A percentile compares a stretch with the other conserved stretches of the same genome.
phyloP scores from a whole-genome alignment of 352 stramenopile species.

The Globisporangium abappressorium region DNA sequence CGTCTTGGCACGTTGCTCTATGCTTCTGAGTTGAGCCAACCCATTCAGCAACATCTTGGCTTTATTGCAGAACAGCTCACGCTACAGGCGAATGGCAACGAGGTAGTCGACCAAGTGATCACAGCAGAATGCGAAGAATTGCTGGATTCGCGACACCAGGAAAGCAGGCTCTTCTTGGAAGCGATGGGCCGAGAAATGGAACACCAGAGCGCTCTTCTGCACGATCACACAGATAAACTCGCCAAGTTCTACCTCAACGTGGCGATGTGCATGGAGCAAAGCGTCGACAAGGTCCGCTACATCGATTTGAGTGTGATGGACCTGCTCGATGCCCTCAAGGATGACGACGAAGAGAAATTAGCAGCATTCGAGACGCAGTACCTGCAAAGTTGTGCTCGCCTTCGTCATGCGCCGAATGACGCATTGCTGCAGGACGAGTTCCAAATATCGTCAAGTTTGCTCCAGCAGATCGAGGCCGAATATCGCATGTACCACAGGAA shows the following conservation, averaged over 20 bases:
- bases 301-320: slow-evolving; percentile 71
- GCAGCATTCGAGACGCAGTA: slow-evolving; percentile 51
- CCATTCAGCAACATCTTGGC: slow-evolving; percentile 50
- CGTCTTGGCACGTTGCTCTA: slow-evolving; percentile 73
- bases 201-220: slow-evolving; percentile 48
- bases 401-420: slow-evolving; percentile 77
- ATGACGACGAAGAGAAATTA: slow-evolving; percentile 56
- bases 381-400: slow-evolving; percentile 33
- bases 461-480: slow-evolving; percentile 66
- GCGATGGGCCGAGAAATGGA: slow-evolving; percentile 51
- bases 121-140: slow-evolving; percentile 46
- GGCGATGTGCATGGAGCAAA: slow-evolving; percentile 53
- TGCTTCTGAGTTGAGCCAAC: slow-evolving; percentile 54
- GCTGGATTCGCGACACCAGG: slow-evolving; percentile 38
- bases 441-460: slow-evolving; percentile 36
- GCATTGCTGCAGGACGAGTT: slow-evolving; percentile 60
- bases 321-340: slow-evolving; percentile 71
- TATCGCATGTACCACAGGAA: slow-evolving; percentile 75
- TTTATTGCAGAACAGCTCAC: slow-evolving; percentile 51
- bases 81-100: slow-evolving; percentile 64
- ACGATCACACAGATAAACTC: slow-evolving; percentile 56
- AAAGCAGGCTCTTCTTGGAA: slow-evolving; percentile 58
- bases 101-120: slow-evolving; percentile 64
- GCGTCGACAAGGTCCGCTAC: slow-evolving; percentile 48
- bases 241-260: slow-evolving; percentile 64